Percentiles rank a stretch among this genome's conserved stretches.
Conservation (phyloP, 2,329 filamentous ascomycete genomes). For the Mariannaea elegans region DNA sequence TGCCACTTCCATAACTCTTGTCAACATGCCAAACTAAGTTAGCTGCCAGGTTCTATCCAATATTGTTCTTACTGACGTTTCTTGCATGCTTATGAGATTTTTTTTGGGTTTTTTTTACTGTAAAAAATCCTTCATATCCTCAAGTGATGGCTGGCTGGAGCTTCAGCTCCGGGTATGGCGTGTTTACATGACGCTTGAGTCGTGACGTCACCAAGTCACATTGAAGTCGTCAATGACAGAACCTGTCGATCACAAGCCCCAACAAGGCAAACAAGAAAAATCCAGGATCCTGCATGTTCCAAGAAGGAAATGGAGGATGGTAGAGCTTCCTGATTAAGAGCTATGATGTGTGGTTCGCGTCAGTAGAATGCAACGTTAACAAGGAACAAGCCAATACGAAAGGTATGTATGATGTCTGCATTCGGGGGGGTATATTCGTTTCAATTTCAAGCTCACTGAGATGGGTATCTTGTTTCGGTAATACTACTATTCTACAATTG, state of each 20-base stretch:
- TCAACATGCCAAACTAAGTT: too few species aligned
- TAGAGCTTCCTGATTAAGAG: neutral
- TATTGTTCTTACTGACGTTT: too few species aligned
- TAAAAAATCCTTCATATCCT: neutral
- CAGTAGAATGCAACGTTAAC: neutral
- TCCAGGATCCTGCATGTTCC: neutral
- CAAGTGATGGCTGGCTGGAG: too few species aligned
- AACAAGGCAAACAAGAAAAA: neutral
- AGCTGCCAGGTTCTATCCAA: too few species aligned
- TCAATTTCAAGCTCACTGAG: slow-evolving; percentile 38
- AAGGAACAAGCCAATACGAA: neutral
- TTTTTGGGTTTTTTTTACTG: neutral
- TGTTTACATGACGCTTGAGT: neutral
- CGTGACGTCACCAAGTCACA: slow-evolving; percentile 36
- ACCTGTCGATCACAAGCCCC: neutral
- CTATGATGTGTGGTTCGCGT: slow-evolving; percentile 6
- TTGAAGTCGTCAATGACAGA: slow-evolving; percentile 25
- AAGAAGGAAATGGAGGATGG: neutral
- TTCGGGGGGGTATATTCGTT: slow-evolving; percentile 30
- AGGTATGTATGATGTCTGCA: slow-evolving; percentile 26
- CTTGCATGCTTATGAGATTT: neutral
- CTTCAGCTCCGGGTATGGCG: too few species aligned
- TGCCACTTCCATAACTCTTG: neutral
- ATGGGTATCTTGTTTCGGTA: slow-evolving; percentile 36
- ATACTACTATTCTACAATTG: slow-evolving; percentile 27